Percentiles rank a stretch among this genome's conserved stretches.
phyloP scores from a whole-genome alignment of 1,284 basidiomycete species.

The Omphalotus olearius region DNA sequence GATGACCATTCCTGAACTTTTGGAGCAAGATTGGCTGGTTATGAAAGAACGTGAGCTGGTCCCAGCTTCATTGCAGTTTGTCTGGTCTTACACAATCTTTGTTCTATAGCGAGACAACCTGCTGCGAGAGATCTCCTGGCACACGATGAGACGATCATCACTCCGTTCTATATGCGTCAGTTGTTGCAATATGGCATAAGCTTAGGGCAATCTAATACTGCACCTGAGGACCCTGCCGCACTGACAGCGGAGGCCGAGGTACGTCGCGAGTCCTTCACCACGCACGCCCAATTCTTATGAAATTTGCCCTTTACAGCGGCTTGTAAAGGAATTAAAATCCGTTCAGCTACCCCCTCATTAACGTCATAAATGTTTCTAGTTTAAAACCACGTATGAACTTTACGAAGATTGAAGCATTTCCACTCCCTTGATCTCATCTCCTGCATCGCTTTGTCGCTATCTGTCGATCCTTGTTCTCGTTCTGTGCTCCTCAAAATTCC shows the following conservation, averaged over 20 bases:
- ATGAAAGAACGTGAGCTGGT: constrained; percentile 38
- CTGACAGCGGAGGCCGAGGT: constrained; percentile 48
- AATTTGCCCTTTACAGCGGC: constrained; percentile 22
- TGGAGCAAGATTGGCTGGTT: constrained; percentile 64
- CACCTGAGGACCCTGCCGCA: constrained; percentile 30
- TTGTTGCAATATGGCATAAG: constrained; percentile 62
- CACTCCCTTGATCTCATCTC: not conserved
- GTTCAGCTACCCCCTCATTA: constrained; percentile 14
- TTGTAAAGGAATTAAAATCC: constrained; percentile 32
- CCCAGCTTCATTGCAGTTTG: not conserved
- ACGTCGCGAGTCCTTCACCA: constrained; percentile 13
- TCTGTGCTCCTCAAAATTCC: not conserved
- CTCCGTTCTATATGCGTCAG: constrained; percentile 71
- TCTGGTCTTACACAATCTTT: constrained; percentile 19
- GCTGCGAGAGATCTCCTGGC: constrained; percentile 23
- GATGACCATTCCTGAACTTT: constrained; percentile 74
- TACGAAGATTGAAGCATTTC: not conserved
- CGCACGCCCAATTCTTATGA: not conserved
- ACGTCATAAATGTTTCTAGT: not conserved
- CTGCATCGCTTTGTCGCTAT: not conserved
- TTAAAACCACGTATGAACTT: not conserved
- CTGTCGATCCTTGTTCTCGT: constrained; percentile 1
- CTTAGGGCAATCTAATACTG: constrained; percentile 36
- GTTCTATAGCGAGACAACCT: constrained; percentile 13
- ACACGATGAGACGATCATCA: constrained; percentile 65